Conservation (phyloP, 768 basidiomycete genomes). For the Amylocystis lapponica region DNA sequence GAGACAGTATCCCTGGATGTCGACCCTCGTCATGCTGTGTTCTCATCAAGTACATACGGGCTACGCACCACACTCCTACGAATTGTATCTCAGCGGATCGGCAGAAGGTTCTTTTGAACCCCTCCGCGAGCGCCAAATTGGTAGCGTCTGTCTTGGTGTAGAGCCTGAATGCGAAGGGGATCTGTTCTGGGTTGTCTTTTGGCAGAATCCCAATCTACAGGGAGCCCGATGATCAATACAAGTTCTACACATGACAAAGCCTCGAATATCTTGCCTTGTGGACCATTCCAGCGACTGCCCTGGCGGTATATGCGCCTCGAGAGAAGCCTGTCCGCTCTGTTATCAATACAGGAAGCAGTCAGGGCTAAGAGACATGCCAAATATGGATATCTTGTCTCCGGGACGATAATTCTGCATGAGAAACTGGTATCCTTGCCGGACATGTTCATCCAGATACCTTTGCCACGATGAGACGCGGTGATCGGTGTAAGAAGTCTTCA, state of each 20-base stretch:
- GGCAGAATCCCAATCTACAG: slow-evolving; percentile 65
- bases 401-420: slow-evolving; percentile 72
- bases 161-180: slow-evolving; percentile 70
- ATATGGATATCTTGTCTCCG: slow-evolving; percentile 72
- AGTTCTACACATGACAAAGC: not conserved
- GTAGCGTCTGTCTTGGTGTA: slow-evolving; percentile 48
- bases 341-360: not conserved
- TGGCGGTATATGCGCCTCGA: slow-evolving; percentile 57
- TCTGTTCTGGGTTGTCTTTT: slow-evolving; percentile 59
- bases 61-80: slow-evolving; percentile 63
- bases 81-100: slow-evolving; percentile 68
- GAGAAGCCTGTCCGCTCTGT: slow-evolving; percentile 68
- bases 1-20: slow-evolving; percentile 70
- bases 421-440: slow-evolving; percentile 71
- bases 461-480: not conserved
- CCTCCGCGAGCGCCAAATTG: slow-evolving; percentile 43
- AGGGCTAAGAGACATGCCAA: slow-evolving; percentile 29
- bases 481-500: not conserved
- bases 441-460: slow-evolving; percentile 68
- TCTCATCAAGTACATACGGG: not conserved
- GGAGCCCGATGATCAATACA: not conserved
- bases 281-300: slow-evolving; percentile 72
- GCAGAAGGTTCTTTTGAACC: slow-evolving; percentile 72
- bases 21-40: not conserved
- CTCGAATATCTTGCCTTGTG: slow-evolving; percentile 43